A percentile compares a stretch with the other conserved stretches of the same genome.
Conservation (phyloP, 768 basidiomycete genomes). For the Boletus sp. region DNA sequence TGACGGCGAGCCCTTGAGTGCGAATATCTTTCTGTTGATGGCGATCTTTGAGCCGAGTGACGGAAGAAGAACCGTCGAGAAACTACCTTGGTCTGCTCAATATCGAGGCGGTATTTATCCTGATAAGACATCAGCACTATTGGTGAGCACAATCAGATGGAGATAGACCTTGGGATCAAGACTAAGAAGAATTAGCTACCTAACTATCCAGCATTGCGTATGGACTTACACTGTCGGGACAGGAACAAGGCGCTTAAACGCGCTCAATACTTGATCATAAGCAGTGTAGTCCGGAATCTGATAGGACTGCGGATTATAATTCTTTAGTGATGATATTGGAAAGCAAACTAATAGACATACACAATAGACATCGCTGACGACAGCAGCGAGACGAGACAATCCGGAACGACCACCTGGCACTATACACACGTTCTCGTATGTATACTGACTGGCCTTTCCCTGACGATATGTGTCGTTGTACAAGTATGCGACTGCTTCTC, state of each 20-base stretch:
- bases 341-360: constrained; percentile 36
- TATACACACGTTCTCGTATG: constrained; percentile 90
- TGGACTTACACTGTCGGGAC: constrained; percentile 81
- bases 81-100: constrained; percentile 71
- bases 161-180: constrained; percentile 44
- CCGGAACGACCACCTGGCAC: constrained; percentile 93
- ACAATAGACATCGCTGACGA: constrained; percentile 86
- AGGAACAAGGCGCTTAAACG: constrained; percentile 86
- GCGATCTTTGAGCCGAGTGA: background rate
- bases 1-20: constrained; percentile 79
- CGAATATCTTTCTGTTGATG: constrained; percentile 65
- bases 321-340: background rate
- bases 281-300: constrained; percentile 93
- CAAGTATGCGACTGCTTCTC: constrained; percentile 85
- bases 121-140: constrained; percentile 23
- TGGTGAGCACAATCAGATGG: background rate
- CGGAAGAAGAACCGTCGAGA: background rate
- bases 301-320: constrained; percentile 54
- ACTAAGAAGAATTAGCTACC: constrained; percentile 25
- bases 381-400: constrained; percentile 86
- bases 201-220: background rate
- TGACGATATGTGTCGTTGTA: constrained; percentile 88
- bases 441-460: constrained; percentile 81
- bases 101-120: constrained; percentile 72
- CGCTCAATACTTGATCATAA: constrained; percentile 79